Base-by-base conservation (phyloP, 2,329 filamentous ascomycete genomes). In the Claviceps lovelessii region DNA sequence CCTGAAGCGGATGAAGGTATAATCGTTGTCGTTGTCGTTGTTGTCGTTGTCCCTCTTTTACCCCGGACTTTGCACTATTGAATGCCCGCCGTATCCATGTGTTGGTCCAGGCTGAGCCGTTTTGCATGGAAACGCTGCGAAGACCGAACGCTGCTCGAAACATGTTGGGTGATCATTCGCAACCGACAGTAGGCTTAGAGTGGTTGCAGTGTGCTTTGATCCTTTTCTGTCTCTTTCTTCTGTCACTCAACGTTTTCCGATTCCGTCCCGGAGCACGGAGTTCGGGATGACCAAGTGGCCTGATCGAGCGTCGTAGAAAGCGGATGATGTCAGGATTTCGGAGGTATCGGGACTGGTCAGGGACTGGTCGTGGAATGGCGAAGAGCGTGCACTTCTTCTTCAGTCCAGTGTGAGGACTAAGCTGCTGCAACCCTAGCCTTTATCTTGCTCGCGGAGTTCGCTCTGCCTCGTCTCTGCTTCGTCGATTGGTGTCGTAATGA, bases 21-120 rank as follows among this genome's bases (percentile, higher is more conserved):
- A 31, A 23, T 48, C 29, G 46, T 10, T 5, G 6, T 33, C 33
- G 15, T 13, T 33, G 28, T 11, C 31, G 19, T 28, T 19, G 29
- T 15, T 31, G 23, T n/a, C 33, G 44, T 13, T 37, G 45, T n/a
- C 8, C 11, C 19, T 23, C 45, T 49, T 28, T 49, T 28, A 44
- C 4, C 11, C 53, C 59, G 9, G 64, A 54, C 48, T 64, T 62
- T 41, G 65, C 63, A 28, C 58, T 63, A 28, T 57, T 63, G 23
- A 66, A 63, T 23, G 64, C 54, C 28, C 61, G 65, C 54, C 61
- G 66, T 55, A 56, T 58, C 64, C 63, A 67, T 35, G 59, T 59
- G 41, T 59, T 60, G 51, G 63, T 64, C 62, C 64, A 64, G 8
- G 61, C 61, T 51, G 62, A 58, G 51, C 52, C 53, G 44, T 56